Evolutionary conservation across 2,329 filamentous ascomycete species (phyloP).

Genomic region (Cladorrhinum sp.): DNA sequence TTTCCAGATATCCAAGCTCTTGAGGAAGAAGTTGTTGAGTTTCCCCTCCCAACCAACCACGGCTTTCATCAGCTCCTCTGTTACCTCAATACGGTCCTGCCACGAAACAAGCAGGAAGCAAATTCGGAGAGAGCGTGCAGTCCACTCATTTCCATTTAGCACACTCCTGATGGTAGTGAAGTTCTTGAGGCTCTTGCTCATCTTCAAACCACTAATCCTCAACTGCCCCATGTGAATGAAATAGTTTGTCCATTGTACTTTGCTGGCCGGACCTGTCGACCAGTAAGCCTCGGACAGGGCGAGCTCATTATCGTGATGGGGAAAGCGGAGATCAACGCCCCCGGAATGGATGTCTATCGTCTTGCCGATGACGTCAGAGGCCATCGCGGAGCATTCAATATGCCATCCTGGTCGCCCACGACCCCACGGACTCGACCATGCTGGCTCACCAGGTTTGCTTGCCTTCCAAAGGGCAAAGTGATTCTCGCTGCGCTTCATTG

Average conservation of each 20-base stretch:
- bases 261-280: constrained; percentile 34
- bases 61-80: constrained; percentile 1
- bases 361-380: constrained; percentile 61
- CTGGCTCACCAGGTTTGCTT: constrained; percentile 47
- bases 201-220: constrained; percentile 64
- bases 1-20: constrained; percentile 29
- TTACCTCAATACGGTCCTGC: constrained; percentile 67
- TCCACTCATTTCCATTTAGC: constrained; percentile 60
- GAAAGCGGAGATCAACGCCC: constrained; percentile 59
- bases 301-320: constrained; percentile 59
- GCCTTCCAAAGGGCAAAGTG: constrained; percentile 45
- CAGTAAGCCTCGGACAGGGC: constrained; percentile 71
- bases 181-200: constrained; percentile 72
- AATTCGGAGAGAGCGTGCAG: constrained; percentile 61
- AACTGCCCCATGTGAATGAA: constrained; percentile 70
- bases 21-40: constrained; percentile 48
- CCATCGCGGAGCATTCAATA: constrained; percentile 74
- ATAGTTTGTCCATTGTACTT: constrained; percentile 69
- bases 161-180: constrained; percentile 69
- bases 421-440: constrained; percentile 66
- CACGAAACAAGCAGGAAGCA: constrained; percentile 67
- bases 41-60: neutral
- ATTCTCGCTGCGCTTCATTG: constrained; percentile 55
- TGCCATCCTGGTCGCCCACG: constrained; percentile 69
- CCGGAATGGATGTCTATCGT: constrained; percentile 70